These are phyloP conservation scores for Melocanna baccifera DNA, from an alignment of 176 grass and related monocot genomes.

Conservation along the genomic window DNA sequence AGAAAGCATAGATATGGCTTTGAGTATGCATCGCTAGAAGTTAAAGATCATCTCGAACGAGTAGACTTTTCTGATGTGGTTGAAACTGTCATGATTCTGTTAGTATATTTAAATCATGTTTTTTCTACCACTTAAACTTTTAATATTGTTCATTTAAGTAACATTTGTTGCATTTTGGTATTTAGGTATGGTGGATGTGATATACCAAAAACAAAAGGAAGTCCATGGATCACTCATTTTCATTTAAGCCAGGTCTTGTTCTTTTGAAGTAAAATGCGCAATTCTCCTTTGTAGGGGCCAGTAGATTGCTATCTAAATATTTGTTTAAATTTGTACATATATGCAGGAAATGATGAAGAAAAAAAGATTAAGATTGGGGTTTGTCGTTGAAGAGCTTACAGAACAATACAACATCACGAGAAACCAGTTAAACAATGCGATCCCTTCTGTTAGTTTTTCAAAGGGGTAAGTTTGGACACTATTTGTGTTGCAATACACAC, in stretches of 20 bases:
- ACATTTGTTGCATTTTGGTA: conserved; percentile 23
- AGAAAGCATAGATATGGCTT: conserved; percentile 76
- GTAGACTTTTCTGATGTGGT: conserved; percentile 84
- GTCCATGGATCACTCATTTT: conserved; percentile 80
- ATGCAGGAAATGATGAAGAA: conserved; percentile 66
- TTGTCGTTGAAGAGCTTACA: conserved; percentile 48
- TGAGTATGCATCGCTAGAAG: conserved; percentile 79
- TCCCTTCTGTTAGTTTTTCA: conserved; percentile 51
- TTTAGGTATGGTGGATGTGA: conserved; percentile 49
- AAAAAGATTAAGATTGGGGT: conserved; percentile 54
- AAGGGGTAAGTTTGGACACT: conserved; percentile 45
- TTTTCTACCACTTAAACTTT: conserved; percentile 17
- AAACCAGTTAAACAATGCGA: conserved; percentile 37
- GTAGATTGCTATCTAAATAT: conserved; percentile 1
- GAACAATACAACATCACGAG: conserved; percentile 37
- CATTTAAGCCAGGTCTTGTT: conserved; percentile 69
- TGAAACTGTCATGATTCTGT: conserved; percentile 70
- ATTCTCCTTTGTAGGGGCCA: background rate
- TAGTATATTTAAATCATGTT: conserved; percentile 36
- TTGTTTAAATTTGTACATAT: conserved; percentile 12
- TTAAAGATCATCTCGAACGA: conserved; percentile 79
- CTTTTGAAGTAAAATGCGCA: conserved; percentile 16
- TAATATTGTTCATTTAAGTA: conserved; percentile 27
- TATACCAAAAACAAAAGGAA: conserved; percentile 38
- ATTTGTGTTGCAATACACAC: conserved; percentile 14